Percentiles rank a stretch among this genome's conserved stretches.
Evolutionary conservation across 768 basidiomycete species (phyloP).

Genomic region (Lentinus tigrinus): DNA sequence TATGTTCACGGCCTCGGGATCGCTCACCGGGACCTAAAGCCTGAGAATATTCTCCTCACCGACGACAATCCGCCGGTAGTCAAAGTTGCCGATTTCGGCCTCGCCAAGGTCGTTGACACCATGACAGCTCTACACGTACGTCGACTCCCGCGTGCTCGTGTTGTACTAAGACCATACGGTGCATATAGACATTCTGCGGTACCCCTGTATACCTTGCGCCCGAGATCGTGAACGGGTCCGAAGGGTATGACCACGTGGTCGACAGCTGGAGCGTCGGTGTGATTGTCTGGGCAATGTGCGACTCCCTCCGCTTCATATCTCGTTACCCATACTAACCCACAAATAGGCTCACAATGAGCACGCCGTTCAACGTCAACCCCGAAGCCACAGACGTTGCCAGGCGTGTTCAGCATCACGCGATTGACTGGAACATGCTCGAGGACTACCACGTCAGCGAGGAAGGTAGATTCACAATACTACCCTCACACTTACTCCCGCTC

Average conservation of each 20-base stretch:
- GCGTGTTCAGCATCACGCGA: slow-evolving; percentile 51
- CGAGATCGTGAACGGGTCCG: slow-evolving; percentile 71
- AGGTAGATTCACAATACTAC: slow-evolving; percentile 41
- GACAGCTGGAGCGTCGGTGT: slow-evolving; percentile 97
- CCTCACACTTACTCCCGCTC: neutral
- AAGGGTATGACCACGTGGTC: slow-evolving; percentile 82
- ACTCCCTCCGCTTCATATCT: slow-evolving; percentile 36
- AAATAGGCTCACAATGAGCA: slow-evolving; percentile 67
- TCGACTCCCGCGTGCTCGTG: slow-evolving; percentile 36
- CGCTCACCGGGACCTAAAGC: slow-evolving; percentile 91
- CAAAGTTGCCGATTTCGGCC: slow-evolving; percentile 94
- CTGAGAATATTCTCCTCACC: slow-evolving; percentile 87
- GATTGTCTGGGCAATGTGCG: slow-evolving; percentile 86
- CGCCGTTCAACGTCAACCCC: slow-evolving; percentile 78
- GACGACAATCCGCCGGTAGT: slow-evolving; percentile 61
- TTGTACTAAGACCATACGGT: slow-evolving; percentile 38
- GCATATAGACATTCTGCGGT: slow-evolving; percentile 89
- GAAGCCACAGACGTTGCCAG: slow-evolving; percentile 48
- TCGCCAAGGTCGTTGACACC: slow-evolving; percentile 84
- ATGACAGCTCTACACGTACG: slow-evolving; percentile 61
- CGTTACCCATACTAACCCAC: slow-evolving; percentile 36
- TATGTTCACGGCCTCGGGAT: slow-evolving; percentile 75
- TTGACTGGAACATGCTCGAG: slow-evolving; percentile 61
- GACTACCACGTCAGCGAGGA: slow-evolving; percentile 37
- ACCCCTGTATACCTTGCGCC: slow-evolving; percentile 93